phyloP scores from a whole-genome alignment of 2,329 filamentous ascomycete genomes.

The Aspergillus vadensis region DNA sequence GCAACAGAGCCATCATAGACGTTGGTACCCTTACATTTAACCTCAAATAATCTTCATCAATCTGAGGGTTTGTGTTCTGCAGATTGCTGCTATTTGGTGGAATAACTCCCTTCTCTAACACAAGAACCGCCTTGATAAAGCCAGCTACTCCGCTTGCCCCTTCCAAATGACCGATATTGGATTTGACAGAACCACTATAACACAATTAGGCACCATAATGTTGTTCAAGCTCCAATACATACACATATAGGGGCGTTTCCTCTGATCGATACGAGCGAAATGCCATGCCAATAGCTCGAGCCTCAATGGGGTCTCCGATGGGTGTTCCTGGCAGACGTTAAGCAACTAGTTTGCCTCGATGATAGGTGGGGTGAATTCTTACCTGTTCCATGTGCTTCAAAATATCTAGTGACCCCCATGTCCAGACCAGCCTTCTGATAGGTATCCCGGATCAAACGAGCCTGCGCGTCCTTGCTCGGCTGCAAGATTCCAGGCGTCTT shows the following conservation, averaged over 20 bases:
- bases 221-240: background rate
- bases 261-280: constrained; percentile 8
- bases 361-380: background rate
- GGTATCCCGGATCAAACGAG: constrained; percentile 32
- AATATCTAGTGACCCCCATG: constrained; percentile 7
- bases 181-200: constrained; percentile 8
- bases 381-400: constrained; percentile 19
- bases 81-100: constrained; percentile 42
- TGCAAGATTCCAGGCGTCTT: constrained; percentile 25
- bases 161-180: constrained; percentile 26
- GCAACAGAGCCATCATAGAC: background rate
- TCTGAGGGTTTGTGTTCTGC: constrained; percentile 7
- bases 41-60: constrained; percentile 8
- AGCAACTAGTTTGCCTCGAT: too few relatives aligned
- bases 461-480: constrained; percentile 30
- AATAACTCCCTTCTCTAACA: constrained; percentile 48
- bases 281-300: constrained; percentile 15
- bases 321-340: constrained; percentile 36
- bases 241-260: constrained; percentile 8
- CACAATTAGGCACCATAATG: background rate
- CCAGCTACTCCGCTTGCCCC: constrained; percentile 43
- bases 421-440: constrained; percentile 16
- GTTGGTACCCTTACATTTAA: constrained; percentile 3
- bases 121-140: constrained; percentile 47
- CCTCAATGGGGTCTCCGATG: constrained; percentile 26